Base-by-base conservation (phyloP, 2,329 filamentous ascomycete genomes). In the Alternaria sp. region DNA sequence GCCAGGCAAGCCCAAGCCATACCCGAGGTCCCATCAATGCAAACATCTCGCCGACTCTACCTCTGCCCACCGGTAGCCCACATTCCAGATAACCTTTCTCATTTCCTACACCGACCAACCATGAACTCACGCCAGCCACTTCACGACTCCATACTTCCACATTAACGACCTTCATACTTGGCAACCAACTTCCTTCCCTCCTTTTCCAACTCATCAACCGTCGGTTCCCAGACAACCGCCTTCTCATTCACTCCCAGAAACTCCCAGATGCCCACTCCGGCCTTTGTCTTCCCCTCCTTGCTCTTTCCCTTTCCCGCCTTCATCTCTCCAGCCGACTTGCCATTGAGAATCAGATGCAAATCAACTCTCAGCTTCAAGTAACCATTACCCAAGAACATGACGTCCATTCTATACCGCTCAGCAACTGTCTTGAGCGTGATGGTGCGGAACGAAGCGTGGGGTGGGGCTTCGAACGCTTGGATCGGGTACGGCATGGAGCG, bases 331-430 rank as follows among this genome's bases (percentile, higher is more conserved):
- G 42, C 34, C 34, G 48, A 47, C 65, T 67, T 75, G 0, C 75
- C 75, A 11, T 58, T 61, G 5, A 76, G 59, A 60, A 77, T 43
- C 59, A 74, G 46, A 7, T 63, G 64, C 53, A 77, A 16, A 60
- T 76, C 73, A 4, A 71, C 49, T 14, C 72, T 51, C 3, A 77
- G 24, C 49, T 63, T 57, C 61, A 74, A 26, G 41, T 73, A 75
- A 11, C 75, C 74, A 34, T 73, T 73, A 0, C 75, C 75, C 38
- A 76, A 26, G 44, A 75, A 76, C 7, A 71, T 42, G 5, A 75
- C 30, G 1, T 75, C 67, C 53, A 77, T 59, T 4, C 34, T 47
- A 32, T 75, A 74, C 18, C 68, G 62, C 62, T 76, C 74, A 0
- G 36, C 52, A 8, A 53, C 54, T 2, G 71, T 75, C 59, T 53